Evolutionary conservation across 805 yeast species (phyloP).

Genomic region (Metschnikowia arizonensis): DNA sequence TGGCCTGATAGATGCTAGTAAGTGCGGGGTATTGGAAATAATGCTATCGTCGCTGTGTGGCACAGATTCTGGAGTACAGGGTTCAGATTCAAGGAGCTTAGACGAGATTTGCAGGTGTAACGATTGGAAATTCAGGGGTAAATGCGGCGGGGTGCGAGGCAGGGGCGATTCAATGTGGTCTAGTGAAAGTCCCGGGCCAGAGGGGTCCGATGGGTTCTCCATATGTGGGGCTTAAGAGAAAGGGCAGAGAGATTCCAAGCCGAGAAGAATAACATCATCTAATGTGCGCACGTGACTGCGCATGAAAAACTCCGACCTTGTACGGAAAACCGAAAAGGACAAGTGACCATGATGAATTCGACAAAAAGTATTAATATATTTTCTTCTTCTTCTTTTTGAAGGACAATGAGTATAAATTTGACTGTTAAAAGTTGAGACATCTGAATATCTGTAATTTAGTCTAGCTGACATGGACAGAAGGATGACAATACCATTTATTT

Average conservation of each 20-base stretch:
- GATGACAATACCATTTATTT: too few species aligned
- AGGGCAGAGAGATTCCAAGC: neutral
- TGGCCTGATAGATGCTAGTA: neutral
- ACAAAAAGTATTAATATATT: too few species aligned
- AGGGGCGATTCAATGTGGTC: neutral
- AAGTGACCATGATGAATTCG: too few species aligned
- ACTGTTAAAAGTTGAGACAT: too few species aligned
- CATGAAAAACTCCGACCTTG: too few species aligned
- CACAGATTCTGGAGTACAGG: conserved; percentile 2
- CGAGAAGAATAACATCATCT: neutral
- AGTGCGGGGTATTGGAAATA: neutral
- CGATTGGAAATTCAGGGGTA: neutral
- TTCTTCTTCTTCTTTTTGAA: too few species aligned
- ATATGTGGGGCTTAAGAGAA: conserved; percentile 1
- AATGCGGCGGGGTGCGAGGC: neutral
- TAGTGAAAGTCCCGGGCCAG: conserved; percentile 1
- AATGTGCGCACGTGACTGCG: neutral
- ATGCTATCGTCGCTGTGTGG: conserved; percentile 3
- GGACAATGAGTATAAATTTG: too few species aligned
- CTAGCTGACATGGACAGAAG: too few species aligned
- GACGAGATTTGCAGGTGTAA: neutral
- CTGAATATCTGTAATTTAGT: too few species aligned
- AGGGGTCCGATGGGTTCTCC: conserved; percentile 1
- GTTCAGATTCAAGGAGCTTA: neutral
- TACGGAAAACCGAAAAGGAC: too few species aligned